These are phyloP conservation scores for Sporobolus alterniflorus DNA, from an alignment of 202 grass and related monocot species.

Conservation along the genomic window DNA sequence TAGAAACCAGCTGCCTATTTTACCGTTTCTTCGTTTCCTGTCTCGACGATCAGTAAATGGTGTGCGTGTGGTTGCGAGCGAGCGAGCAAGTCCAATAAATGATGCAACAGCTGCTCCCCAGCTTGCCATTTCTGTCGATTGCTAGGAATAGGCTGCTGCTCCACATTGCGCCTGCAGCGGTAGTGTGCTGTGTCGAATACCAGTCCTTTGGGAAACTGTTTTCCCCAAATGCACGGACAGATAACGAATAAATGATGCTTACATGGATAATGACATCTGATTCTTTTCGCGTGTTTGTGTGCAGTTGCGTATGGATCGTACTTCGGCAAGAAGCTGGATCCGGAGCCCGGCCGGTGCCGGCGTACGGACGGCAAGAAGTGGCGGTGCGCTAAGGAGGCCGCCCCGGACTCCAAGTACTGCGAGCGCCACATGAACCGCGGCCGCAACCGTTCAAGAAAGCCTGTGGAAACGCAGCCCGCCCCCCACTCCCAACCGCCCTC, in stretches of 20 bases:
- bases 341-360: constrained; percentile 85
- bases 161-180: constrained; percentile 3
- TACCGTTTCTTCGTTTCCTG: not conserved
- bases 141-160: constrained; percentile 4
- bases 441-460: constrained; percentile 97
- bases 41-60: constrained; percentile 18
- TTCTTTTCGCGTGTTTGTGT: not conserved
- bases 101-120: not conserved
- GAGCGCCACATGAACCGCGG: constrained; percentile 98
- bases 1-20: not conserved
- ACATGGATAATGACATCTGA: not conserved
- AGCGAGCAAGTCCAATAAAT: constrained; percentile 12
- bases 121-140: constrained; percentile 19
- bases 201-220: not conserved
- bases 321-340: constrained; percentile 86
- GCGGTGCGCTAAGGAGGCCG: constrained; percentile 92
- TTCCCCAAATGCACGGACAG: not conserved
- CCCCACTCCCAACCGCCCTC: constrained; percentile 33
- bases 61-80: not conserved
- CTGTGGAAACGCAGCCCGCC: constrained; percentile 87
- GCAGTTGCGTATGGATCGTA: constrained; percentile 84
- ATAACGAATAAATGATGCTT: not conserved
- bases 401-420: constrained; percentile 92
- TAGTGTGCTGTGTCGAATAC: not conserved
- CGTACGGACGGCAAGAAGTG: constrained; percentile 98